Evolutionary conservation across 1,139 yeast species (phyloP), one percentile per base, ranked within the genome.

Genomic region (Nakaseomyces bracarensis): DNA sequence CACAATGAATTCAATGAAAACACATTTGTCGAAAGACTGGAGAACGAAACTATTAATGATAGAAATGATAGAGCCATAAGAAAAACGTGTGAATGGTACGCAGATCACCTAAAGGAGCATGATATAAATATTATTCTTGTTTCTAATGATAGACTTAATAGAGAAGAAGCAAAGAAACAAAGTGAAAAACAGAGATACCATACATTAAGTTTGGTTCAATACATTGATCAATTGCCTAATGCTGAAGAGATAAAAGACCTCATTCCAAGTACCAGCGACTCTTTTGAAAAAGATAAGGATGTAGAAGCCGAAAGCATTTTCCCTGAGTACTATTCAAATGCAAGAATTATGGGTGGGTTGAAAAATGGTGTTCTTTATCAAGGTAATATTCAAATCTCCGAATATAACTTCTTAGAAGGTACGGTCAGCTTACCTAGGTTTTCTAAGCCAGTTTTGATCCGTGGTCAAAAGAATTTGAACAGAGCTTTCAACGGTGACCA

Each of bases 51-150:
- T 11, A 82, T 87, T 49, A 89, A 91, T 59, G 97, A 91, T 61
- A 74, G 93, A 59, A 91, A 91, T 57, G 97, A 91, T 63, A 69
- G 96, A 51, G 89, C 96, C 14, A 87, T 93, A 42, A 74, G 97
- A 60, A 72, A 70, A 46, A 77, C 83, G 11, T 79, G 82, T 21
- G 60, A 70, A 36, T 93, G 91, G 86, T 91, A 78, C 60, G 63
- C 72, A 21, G 54, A 64, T 13, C 99, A 93, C 65, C 65, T 93
- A 36, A 63, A 67, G 38, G 55, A 65, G 3, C 52, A 59, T 3
- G 68, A 64, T 2, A 72, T 84, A 30, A 68, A 68, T 23, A 66
- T 82, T 4, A 68, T 89, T 0, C 69, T 91, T 43, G 69, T 93
- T 18, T 78, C 96, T 26, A 83, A 89, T 55, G 97, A 91, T 60